These are phyloP conservation scores for Mentha longifolia DNA, from an alignment of 257 asterid genomes.

Conservation along the genomic window DNA sequence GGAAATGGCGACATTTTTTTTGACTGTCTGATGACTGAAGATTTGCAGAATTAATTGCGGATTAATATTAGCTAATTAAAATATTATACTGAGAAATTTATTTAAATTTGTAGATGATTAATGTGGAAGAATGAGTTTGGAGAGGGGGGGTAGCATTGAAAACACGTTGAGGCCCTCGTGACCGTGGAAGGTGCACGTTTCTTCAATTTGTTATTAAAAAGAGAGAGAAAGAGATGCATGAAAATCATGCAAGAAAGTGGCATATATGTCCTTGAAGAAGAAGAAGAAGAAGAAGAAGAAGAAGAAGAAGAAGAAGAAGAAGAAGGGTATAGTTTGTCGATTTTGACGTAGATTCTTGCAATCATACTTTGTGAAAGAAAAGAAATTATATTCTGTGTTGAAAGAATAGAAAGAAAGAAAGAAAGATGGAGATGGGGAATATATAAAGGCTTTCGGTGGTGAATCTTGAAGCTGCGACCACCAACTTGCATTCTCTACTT, in stretches of 20 bases:
- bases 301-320: background rate
- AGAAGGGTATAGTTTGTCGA: too few species aligned
- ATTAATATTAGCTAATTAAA: background rate
- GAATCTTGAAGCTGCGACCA: constrained; percentile 49
- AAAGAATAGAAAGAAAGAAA: background rate
- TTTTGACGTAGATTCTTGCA: constrained; percentile 30
- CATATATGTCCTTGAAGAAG: background rate
- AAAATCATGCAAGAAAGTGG: background rate
- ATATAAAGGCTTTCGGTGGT: constrained; percentile 47
- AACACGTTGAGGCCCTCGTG: constrained; percentile 31
- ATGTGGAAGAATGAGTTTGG: background rate
- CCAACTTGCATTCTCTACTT: constrained; percentile 33
- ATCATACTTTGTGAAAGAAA: constrained; percentile 11
- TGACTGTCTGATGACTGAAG: constrained; percentile 20
- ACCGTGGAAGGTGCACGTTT: constrained; percentile 20
- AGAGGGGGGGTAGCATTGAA: constrained; percentile 11
- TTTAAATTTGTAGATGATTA: background rate
- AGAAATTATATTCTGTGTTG: constrained; percentile 30
- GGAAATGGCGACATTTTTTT: constrained; percentile 22
- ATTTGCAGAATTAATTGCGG: constrained; percentile 27
- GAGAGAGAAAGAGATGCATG: background rate
- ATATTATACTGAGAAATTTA: background rate
- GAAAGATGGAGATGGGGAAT: constrained; percentile 31
- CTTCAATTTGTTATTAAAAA: background rate
- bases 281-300: background rate